phyloP scores from a whole-genome alignment of 176 grass and related monocot species.

The Puccinellia tenuiflora region DNA sequence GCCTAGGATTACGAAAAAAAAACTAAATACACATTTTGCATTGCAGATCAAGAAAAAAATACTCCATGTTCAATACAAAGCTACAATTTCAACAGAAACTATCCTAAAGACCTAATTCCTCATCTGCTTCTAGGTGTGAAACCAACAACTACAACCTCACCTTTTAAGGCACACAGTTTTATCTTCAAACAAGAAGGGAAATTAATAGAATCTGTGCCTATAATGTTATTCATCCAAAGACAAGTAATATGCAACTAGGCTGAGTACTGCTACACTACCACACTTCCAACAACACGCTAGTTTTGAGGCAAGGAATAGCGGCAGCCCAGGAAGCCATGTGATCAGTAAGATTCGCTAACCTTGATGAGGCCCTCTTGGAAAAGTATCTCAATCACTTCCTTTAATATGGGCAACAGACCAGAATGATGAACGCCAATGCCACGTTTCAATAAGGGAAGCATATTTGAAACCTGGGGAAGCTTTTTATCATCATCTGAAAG shows the following conservation, averaged over 20 bases:
- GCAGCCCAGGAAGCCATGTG: neutral
- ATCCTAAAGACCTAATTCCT: neutral
- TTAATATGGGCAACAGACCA: conserved; percentile 87
- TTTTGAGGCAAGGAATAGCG: neutral
- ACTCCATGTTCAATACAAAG: neutral
- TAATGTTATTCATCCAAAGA: conserved; percentile 1
- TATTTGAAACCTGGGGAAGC: conserved; percentile 93
- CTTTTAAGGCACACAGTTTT: neutral
- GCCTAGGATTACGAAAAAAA: neutral
- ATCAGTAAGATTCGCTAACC: conserved; percentile 31
- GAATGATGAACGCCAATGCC: conserved; percentile 97
- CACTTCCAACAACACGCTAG: neutral
- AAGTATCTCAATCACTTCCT: conserved; percentile 99
- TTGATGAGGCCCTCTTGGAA: conserved; percentile 98
- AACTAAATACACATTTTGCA: neutral
- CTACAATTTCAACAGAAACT: neutral
- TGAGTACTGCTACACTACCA: conserved; percentile 1
- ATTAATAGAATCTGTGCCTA: neutral
- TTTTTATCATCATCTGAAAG: conserved; percentile 97
- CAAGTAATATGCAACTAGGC: neutral
- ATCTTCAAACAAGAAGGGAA: neutral
- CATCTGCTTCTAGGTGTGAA: neutral
- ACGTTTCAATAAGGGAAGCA: conserved; percentile 79
- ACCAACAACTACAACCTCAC: neutral
- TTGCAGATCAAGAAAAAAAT: neutral